Conservation (phyloP, 441 rosid genomes). For the Eutrema salsugineum region DNA sequence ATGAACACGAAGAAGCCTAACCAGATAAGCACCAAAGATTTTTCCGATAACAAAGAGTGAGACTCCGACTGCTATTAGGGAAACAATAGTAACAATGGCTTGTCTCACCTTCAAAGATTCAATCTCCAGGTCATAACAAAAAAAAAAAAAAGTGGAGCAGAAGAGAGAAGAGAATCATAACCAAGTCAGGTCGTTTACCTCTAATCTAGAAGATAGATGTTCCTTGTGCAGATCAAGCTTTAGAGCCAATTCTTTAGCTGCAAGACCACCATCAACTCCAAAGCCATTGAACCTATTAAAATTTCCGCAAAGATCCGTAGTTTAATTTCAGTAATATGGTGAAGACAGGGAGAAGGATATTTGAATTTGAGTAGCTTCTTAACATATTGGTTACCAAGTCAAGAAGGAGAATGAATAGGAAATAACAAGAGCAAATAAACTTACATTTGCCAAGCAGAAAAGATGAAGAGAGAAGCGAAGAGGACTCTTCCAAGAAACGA, state of each 20-base stretch:
- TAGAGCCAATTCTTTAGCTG: slow-evolving; percentile 46
- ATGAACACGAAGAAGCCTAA: slow-evolving; percentile 25
- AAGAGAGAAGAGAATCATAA: neutral
- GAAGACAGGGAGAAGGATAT: too few species aligned
- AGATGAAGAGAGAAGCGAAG: slow-evolving; percentile 59
- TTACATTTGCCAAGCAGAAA: slow-evolving; percentile 69
- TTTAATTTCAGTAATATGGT: too few species aligned
- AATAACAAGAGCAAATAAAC: neutral
- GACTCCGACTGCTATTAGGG: slow-evolving; percentile 60
- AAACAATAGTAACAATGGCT: slow-evolving; percentile 39
- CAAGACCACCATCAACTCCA: slow-evolving; percentile 66
- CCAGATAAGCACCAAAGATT: slow-evolving; percentile 73
- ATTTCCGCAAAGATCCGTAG: too few species aligned
- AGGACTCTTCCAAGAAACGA: slow-evolving; percentile 65
- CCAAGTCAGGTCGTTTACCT: slow-evolving; percentile 30
- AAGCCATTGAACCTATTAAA: slow-evolving; percentile 52
- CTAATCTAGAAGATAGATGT: slow-evolving; percentile 47
- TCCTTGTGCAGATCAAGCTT: slow-evolving; percentile 42
- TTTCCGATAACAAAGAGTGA: slow-evolving; percentile 64
- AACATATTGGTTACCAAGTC: too few species aligned
- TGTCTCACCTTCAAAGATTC: slow-evolving; percentile 37
- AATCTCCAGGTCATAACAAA: neutral
- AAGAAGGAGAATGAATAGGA: neutral
- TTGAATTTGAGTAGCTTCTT: too few species aligned
- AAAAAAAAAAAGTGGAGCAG: neutral